Conservation (phyloP, 805 yeast species). For the Yamadazyma insecticola region DNA sequence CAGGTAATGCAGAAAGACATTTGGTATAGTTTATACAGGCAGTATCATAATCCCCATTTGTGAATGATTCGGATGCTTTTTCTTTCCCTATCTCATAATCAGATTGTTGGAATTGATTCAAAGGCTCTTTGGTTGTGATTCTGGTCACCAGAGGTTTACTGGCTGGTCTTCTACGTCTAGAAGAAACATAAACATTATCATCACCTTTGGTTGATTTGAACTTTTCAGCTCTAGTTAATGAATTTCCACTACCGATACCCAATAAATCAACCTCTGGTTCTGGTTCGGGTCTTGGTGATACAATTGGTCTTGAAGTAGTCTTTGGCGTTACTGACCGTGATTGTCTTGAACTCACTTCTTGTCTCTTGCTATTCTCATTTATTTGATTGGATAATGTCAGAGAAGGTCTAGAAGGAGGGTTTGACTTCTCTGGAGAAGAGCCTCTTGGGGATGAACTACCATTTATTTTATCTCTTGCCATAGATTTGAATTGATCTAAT, state of each 20-base stretch:
- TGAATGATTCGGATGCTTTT: conserved; percentile 60
- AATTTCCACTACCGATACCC: conserved; percentile 19
- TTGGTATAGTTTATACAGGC: conserved; percentile 61
- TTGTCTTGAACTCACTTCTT: background rate
- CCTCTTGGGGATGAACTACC: conserved; percentile 5
- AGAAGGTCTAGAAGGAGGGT: conserved; percentile 2
- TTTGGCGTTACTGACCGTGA: background rate
- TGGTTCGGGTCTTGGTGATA: conserved; percentile 2
- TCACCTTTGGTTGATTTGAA: conserved; percentile 16
- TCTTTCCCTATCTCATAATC: conserved; percentile 46
- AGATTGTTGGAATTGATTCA: conserved; percentile 36
- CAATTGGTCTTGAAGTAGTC: conserved; percentile 1
- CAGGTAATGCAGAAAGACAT: conserved; percentile 50
- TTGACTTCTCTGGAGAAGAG: conserved; percentile 5
- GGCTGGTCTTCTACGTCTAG: conserved; percentile 17
- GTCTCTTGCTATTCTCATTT: background rate
- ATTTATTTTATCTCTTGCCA: conserved; percentile 7
- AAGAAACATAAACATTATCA: conserved; percentile 18
- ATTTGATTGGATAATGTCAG: conserved; percentile 1
- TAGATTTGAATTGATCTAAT: conserved; percentile 9
- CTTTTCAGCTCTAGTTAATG: conserved; percentile 17
- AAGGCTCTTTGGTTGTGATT: conserved; percentile 14
- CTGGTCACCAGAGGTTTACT: conserved; percentile 1
- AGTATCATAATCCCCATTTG: conserved; percentile 73
- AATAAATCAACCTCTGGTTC: conserved; percentile 20